Percentiles rank a stretch among this genome's conserved stretches.
phyloP scores from a whole-genome alignment of 75 land plant genomes.

The Azolla pinnata region DNA sequence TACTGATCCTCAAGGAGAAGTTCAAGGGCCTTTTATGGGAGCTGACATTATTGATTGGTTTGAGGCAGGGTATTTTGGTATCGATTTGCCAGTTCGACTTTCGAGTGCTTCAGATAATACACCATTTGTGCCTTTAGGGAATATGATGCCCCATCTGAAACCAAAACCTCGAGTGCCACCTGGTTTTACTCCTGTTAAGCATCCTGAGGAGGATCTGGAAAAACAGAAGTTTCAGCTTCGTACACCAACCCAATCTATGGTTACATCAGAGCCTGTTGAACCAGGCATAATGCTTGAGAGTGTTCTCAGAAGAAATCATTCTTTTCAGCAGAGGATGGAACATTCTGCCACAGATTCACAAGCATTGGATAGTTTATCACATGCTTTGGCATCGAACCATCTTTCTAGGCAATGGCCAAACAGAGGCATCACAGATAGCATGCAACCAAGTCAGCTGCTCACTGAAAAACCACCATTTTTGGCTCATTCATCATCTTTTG shows the following conservation, averaged over 20 bases:
- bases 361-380: too few relatives aligned
- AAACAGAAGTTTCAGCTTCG: background rate
- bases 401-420: constrained; percentile 1
- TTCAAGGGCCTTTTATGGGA: constrained; percentile 95
- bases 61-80: constrained; percentile 92
- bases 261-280: too few relatives aligned
- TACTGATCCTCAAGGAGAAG: constrained; percentile 81
- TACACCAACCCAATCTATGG: background rate
- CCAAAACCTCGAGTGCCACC: constrained; percentile 86
- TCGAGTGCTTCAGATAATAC: constrained; percentile 51
- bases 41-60: constrained; percentile 87
- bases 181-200: constrained; percentile 64
- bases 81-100: constrained; percentile 79
- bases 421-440: background rate
- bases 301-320: too few relatives aligned
- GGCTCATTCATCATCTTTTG: background rate
- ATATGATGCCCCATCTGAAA: constrained; percentile 87
- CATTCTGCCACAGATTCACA: too few relatives aligned
- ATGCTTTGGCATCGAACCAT: too few relatives aligned
- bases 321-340: too few relatives aligned
- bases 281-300: background rate
- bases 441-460: too few relatives aligned
- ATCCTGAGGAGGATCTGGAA: constrained; percentile 18
- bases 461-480: background rate
- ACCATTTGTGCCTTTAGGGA: constrained; percentile 71